Evolutionary conservation across 2,329 filamentous ascomycete species (phyloP).

Genomic region (Trichoderma sp.): DNA sequence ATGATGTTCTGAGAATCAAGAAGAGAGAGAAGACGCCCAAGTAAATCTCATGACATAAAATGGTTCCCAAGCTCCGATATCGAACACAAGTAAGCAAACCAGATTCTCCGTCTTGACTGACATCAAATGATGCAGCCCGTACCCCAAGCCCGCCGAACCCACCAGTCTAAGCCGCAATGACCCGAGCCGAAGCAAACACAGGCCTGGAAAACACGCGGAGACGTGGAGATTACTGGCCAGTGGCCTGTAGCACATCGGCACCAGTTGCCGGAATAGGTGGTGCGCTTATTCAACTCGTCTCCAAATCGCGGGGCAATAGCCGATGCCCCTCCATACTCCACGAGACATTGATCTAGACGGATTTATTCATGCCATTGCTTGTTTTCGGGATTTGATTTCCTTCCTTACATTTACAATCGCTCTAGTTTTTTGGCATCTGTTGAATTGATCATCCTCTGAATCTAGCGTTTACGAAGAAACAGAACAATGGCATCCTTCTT

Average conservation of each 20-base stretch:
- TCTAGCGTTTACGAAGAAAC: too few species aligned
- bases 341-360: not conserved
- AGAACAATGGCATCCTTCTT: conserved; percentile 48
- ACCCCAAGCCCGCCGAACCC: not conserved
- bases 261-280: conserved; percentile 18
- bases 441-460: not conserved
- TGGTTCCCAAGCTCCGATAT: conserved; percentile 21
- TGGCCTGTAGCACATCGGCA: conserved; percentile 10
- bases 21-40: not conserved
- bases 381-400: not conserved
- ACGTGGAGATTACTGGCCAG: not conserved
- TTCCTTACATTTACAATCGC: not conserved
- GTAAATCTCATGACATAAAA: not conserved
- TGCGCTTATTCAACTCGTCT: not conserved
- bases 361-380: not conserved
- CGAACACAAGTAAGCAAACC: conserved; percentile 4
- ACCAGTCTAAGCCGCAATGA: not conserved
- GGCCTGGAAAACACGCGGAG: not conserved
- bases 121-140: not conserved
- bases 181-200: not conserved
- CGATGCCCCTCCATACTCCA: not conserved
- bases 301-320: conserved; percentile 21
- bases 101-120: conserved; percentile 1
- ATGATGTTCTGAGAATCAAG: not conserved
- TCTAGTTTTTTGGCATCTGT: not conserved